These are phyloP conservation scores for Pleurotus sapidus DNA, from an alignment of 768 basidiomycete genomes.

Conservation along the genomic window DNA sequence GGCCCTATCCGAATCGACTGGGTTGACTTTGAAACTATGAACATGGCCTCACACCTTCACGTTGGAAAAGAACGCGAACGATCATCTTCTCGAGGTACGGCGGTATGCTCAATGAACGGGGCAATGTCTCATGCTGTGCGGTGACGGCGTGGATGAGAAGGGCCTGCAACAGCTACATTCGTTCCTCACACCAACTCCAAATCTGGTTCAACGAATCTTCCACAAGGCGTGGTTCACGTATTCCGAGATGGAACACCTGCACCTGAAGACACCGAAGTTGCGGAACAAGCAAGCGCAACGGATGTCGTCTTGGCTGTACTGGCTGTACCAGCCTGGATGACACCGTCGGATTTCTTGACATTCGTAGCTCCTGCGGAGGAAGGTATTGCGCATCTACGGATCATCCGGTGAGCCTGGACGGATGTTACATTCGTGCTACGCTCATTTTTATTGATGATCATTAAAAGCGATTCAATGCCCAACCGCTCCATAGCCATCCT, in stretches of 20 bases:
- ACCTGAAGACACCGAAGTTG: constrained; percentile 28
- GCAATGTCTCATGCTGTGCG: background rate
- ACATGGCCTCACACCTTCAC: constrained; percentile 18
- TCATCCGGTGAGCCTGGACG: constrained; percentile 68
- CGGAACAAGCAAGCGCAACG: constrained; percentile 43
- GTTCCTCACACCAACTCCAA: constrained; percentile 48
- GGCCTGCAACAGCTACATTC: constrained; percentile 62
- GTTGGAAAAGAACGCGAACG: constrained; percentile 33
- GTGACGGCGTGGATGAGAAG: constrained; percentile 23
- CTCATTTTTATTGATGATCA: background rate
- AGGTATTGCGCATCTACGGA: constrained; percentile 81
- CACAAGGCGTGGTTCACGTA: constrained; percentile 80
- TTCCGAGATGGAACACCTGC: constrained; percentile 58
- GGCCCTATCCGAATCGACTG: constrained; percentile 74
- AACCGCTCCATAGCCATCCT: constrained; percentile 90
- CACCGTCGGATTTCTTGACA: constrained; percentile 86
- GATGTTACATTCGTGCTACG: background rate
- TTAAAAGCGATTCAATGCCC: constrained; percentile 69
- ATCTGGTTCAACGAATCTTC: constrained; percentile 73
- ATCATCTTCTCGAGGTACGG: constrained; percentile 18
- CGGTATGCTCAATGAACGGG: constrained; percentile 4
- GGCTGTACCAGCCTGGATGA: constrained; percentile 94
- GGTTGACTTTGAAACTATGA: constrained; percentile 59
- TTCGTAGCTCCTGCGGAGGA: constrained; percentile 90
- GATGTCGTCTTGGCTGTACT: constrained; percentile 83